A percentile compares a stretch with the other conserved stretches of the same genome.
Conservation (phyloP, 805 yeast species). For the Saturnispora hagleri region DNA sequence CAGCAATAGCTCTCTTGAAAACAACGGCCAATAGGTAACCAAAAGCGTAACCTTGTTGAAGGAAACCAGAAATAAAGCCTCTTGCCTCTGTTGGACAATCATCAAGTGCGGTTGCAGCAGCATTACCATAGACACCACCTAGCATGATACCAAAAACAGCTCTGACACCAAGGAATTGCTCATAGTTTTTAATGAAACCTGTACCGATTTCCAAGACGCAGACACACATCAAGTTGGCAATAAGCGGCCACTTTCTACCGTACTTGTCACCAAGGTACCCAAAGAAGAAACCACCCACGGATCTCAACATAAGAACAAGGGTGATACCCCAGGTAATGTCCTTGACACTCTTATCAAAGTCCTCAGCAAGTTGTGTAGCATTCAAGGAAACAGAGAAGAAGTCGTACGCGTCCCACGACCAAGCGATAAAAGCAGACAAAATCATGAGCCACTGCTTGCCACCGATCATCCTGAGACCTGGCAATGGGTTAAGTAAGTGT, state of each 20-base stretch:
- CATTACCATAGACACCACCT: slow-evolving; percentile 50
- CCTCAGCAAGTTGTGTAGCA: slow-evolving; percentile 37
- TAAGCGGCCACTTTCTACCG: slow-evolving; percentile 54
- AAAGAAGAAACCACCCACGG: slow-evolving; percentile 56
- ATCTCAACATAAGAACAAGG: slow-evolving; percentile 56
- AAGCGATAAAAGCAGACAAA: slow-evolving; percentile 42
- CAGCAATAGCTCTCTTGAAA: slow-evolving; percentile 54
- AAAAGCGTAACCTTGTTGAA: slow-evolving; percentile 75
- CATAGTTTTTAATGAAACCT: slow-evolving; percentile 48
- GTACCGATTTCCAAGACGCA: slow-evolving; percentile 52
- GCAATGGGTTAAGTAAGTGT: slow-evolving; percentile 53
- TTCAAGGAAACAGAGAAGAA: slow-evolving; percentile 50
- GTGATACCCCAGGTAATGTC: slow-evolving; percentile 61
- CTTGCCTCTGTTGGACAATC: slow-evolving; percentile 44
- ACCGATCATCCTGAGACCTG: slow-evolving; percentile 40
- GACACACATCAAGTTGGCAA: slow-evolving; percentile 36
- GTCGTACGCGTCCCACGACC: slow-evolving; percentile 64
- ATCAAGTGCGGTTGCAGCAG: slow-evolving; percentile 45
- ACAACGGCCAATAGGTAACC: slow-evolving; percentile 60
- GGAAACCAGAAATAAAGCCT: slow-evolving; percentile 55
- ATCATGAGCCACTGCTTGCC: slow-evolving; percentile 50
- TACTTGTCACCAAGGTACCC: slow-evolving; percentile 51
- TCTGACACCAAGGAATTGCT: slow-evolving; percentile 52
- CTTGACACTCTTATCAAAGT: slow-evolving; percentile 36
- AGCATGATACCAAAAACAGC: slow-evolving; percentile 53